These are phyloP conservation scores for Cystofilobasidium bisporidii DNA, from an alignment of 768 basidiomycete species.

Conservation along the genomic window DNA sequence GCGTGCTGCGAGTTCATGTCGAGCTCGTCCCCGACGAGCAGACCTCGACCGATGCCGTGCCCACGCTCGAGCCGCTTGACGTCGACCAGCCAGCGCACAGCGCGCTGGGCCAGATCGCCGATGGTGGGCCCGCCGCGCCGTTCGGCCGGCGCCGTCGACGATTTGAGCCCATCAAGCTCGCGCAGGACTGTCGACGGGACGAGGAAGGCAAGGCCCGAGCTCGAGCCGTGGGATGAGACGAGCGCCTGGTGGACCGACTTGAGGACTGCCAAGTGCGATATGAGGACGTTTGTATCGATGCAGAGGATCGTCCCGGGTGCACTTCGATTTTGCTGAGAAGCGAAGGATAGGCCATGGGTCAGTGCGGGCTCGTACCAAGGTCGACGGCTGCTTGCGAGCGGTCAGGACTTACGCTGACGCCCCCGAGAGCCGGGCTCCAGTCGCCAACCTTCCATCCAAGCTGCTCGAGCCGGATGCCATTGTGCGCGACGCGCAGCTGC, in stretches of 20 bases:
- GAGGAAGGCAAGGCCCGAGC: neutral
- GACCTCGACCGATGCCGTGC: neutral
- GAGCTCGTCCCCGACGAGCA: neutral
- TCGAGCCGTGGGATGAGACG: neutral
- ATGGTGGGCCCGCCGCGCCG: neutral
- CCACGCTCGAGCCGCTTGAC: slow-evolving; percentile 2
- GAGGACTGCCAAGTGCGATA: slow-evolving; percentile 7
- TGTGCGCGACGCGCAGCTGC: neutral
- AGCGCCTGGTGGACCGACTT: neutral
- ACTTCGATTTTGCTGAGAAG: neutral
- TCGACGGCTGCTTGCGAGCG: too few relatives aligned
- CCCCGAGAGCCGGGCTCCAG: neutral
- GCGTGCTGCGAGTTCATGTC: neutral
- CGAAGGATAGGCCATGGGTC: too few relatives aligned
- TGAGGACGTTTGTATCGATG: slow-evolving; percentile 7
- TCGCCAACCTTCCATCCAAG: neutral
- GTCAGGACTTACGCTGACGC: too few relatives aligned
- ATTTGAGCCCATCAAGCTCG: slow-evolving; percentile 16
- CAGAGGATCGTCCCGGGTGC: neutral
- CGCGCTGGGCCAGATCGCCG: slow-evolving; percentile 6
- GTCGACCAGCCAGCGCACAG: neutral
- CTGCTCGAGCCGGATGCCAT: neutral
- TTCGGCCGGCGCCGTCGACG: neutral
- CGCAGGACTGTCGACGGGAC: slow-evolving; percentile 2
- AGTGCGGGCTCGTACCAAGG: too few relatives aligned